Conservation (phyloP, 2,329 filamentous ascomycete genomes). For the Pyricularia pennisetigena region DNA sequence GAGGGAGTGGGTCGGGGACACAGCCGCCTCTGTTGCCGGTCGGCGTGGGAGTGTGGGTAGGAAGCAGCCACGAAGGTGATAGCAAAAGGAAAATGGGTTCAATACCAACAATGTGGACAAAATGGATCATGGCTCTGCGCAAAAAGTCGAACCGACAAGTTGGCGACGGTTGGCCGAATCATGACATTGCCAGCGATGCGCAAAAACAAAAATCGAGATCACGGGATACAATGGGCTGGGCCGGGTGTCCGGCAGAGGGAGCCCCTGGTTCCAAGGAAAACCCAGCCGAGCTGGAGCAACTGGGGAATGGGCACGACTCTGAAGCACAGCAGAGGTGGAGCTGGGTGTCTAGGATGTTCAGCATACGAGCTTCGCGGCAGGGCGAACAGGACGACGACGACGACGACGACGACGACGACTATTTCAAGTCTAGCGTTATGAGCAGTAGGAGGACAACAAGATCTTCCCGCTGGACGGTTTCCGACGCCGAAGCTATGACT, state of each 20-base stretch:
- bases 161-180: neutral
- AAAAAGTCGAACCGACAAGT: neutral
- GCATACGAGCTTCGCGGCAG: neutral
- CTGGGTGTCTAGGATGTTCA: constrained; percentile 12
- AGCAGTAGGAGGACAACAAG: constrained; percentile 8
- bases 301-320: constrained; percentile 40
- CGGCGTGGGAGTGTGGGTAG: constrained; percentile 2
- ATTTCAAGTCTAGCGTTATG: neutral
- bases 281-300: constrained; percentile 21
- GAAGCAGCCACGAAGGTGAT: neutral
- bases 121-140: neutral
- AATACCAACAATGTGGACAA: neutral
- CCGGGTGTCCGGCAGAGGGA: neutral
- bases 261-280: neutral
- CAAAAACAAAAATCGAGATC: neutral
- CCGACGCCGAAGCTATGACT: constrained; percentile 5
- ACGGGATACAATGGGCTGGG: neutral
- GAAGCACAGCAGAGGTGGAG: constrained; percentile 15
- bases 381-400: constrained; percentile 1
- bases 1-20: neutral
- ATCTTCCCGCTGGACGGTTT: constrained; percentile 10
- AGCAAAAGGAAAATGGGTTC: neutral
- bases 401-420: constrained; percentile 1
- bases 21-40: neutral
- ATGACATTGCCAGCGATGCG: neutral